Evolutionary conservation across 129 eudicot species (phyloP).

Genomic region (Pulicaria dysenterica): DNA sequence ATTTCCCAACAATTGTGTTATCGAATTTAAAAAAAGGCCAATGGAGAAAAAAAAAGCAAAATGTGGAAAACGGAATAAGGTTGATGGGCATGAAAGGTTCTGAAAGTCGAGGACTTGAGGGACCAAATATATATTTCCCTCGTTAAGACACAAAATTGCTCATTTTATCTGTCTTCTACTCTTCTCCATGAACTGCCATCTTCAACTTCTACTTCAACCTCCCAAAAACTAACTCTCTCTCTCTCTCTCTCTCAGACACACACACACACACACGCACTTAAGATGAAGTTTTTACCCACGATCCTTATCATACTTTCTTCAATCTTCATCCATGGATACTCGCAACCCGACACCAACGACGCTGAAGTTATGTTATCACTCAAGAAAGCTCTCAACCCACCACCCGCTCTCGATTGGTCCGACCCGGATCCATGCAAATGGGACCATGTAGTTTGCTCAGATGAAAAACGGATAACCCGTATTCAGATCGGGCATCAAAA

Average conservation of each 20-base stretch:
- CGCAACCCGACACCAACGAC: conserved; percentile 53
- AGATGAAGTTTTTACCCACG: conserved; percentile 39
- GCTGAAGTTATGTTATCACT: conserved; percentile 65
- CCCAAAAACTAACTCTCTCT: conserved; percentile 10
- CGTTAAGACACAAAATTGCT: conserved; percentile 26
- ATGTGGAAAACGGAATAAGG: neutral
- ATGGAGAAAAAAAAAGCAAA: neutral
- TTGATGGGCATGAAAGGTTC: conserved; percentile 16
- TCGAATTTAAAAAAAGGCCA: neutral
- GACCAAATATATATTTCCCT: conserved; percentile 32
- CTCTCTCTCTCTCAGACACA: conserved; percentile 17
- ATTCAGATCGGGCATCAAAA: conserved; percentile 77
- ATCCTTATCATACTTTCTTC: conserved; percentile 39
- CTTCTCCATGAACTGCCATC: neutral
- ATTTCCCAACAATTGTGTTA: too few relatives aligned
- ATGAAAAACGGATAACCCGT: conserved; percentile 61
- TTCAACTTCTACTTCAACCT: conserved; percentile 36
- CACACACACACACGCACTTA: conserved; percentile 46
- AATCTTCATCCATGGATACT: conserved; percentile 35
- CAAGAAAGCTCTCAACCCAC: conserved; percentile 56
- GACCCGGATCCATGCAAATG: conserved; percentile 89
- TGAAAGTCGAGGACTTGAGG: conserved; percentile 30
- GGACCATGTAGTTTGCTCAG: conserved; percentile 61
- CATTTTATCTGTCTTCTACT: too few relatives aligned
- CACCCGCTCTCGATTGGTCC: conserved; percentile 60